Percentiles rank a stretch among this genome's conserved stretches.
These are phyloP conservation scores for Graphilbum ipis-grandicollis DNA, from an alignment of 2,329 filamentous ascomycete species.

Conservation along the genomic window DNA sequence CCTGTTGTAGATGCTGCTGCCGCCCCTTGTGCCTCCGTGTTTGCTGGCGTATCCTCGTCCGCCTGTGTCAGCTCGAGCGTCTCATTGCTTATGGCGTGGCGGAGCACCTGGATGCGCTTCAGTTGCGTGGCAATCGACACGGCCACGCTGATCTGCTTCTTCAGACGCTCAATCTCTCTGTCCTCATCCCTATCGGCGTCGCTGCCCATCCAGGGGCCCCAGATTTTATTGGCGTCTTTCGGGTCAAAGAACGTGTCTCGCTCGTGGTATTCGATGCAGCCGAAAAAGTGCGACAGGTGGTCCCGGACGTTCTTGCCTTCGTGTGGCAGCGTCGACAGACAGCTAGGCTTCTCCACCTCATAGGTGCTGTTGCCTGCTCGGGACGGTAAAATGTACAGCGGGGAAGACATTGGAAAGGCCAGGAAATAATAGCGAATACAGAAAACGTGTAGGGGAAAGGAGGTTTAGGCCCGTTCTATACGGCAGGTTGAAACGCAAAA, in stretches of 20 bases:
- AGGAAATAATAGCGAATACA: too few species aligned
- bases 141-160: not conserved
- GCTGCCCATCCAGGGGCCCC: not conserved
- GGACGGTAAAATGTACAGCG: too few species aligned
- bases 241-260: not conserved
- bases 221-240: not conserved
- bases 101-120: conserved; percentile 1
- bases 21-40: too few species aligned
- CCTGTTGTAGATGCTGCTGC: too few species aligned
- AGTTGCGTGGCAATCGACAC: conserved; percentile 1
- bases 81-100: not conserved
- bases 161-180: too few species aligned
- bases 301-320: not conserved
- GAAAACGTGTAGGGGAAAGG: too few species aligned
- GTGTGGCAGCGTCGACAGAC: not conserved
- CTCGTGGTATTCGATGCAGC: not conserved
- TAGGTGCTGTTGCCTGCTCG: not conserved
- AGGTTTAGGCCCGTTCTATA: too few species aligned
- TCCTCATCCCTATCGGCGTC: too few species aligned
- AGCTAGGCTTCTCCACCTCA: not conserved
- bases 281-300: conserved; percentile 2
- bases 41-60: too few species aligned
- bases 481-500: too few species aligned
- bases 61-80: too few species aligned
- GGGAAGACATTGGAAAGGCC: too few species aligned